phyloP scores from a whole-genome alignment of 2,329 filamentous ascomycete genomes.

The Pestalotiopsis sp. region DNA sequence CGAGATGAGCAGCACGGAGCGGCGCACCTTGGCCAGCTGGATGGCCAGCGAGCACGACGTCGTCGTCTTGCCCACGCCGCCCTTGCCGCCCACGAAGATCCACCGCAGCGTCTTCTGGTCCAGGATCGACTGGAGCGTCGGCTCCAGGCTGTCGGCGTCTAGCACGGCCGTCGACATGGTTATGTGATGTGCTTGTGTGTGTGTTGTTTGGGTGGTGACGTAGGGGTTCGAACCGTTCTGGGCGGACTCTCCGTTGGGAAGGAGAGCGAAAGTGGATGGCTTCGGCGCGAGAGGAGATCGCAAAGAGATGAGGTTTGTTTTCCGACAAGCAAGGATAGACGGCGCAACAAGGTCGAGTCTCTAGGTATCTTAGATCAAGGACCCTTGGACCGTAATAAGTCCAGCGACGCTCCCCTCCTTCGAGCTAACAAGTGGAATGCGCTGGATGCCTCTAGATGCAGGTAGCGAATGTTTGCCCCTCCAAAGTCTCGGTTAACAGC shows the following conservation, averaged over 20 bases:
- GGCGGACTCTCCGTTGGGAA: too few relatives aligned
- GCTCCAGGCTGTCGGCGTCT: slow-evolving; percentile 78
- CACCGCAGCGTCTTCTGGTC: slow-evolving; percentile 94
- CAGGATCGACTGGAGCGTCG: slow-evolving; percentile 89
- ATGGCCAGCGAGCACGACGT: slow-evolving; percentile 98
- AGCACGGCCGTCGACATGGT: slow-evolving; percentile 41
- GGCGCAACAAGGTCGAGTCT: neutral
- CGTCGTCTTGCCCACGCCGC: slow-evolving; percentile 98
- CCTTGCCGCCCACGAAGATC: slow-evolving; percentile 99
- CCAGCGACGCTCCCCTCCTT: neutral
- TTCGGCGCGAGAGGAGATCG: neutral
- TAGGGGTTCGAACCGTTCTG: neutral
- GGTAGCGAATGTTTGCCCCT: neutral
- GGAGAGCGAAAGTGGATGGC: too few relatives aligned
- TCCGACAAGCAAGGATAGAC: neutral
- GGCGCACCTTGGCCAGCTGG: slow-evolving; percentile 91
- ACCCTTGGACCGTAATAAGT: neutral
- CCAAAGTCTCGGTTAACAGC: neutral
- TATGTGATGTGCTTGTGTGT: neutral
- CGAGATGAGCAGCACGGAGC: slow-evolving; percentile 95
- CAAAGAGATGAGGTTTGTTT: neutral
- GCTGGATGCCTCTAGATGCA: neutral
- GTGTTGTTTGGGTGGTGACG: neutral
- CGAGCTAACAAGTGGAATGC: neutral
- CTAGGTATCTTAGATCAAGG: neutral